These are phyloP conservation scores for Penicillium crystallinum DNA, from an alignment of 495 filamentous ascomycete species.

Conservation along the genomic window DNA sequence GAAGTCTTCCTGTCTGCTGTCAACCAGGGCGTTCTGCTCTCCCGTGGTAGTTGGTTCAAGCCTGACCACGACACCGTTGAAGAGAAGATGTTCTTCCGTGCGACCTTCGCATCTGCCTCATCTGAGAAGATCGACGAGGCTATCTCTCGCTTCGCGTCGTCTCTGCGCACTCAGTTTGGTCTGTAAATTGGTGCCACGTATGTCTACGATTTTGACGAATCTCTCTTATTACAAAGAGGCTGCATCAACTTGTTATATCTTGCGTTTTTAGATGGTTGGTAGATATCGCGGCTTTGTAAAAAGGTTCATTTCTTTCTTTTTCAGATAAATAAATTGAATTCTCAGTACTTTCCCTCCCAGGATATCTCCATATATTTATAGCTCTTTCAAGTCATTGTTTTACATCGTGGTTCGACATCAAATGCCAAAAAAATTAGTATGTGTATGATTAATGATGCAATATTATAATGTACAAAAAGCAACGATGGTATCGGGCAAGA, in stretches of 20 bases:
- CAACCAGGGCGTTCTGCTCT: conserved; percentile 65
- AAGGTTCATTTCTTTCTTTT: background rate
- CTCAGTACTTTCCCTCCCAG: background rate
- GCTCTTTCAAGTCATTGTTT: too few species aligned
- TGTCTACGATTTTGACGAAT: conserved; percentile 3
- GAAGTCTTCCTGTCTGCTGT: conserved; percentile 74
- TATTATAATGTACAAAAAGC: background rate
- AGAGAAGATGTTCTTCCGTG: conserved; percentile 71
- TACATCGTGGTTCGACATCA: background rate
- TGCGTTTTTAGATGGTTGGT: background rate
- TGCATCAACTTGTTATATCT: background rate
- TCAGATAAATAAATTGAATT: background rate
- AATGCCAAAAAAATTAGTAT: background rate
- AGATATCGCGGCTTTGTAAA: background rate
- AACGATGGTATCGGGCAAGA: conserved; percentile 3
- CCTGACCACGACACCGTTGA: conserved; percentile 48
- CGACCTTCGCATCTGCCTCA: conserved; percentile 80
- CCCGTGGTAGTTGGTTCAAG: conserved; percentile 84
- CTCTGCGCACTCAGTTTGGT: conserved; percentile 61
- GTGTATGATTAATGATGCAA: background rate
- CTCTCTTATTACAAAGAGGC: background rate
- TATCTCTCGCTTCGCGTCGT: conserved; percentile 67
- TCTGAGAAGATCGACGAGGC: conserved; percentile 71
- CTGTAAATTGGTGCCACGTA: conserved; percentile 13
- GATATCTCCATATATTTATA: too few species aligned